Evolutionary conservation across 139 green algal genomes (phyloP), one percentile per base, ranked within the genome.

Genomic region (Dunaliella sp.): DNA sequence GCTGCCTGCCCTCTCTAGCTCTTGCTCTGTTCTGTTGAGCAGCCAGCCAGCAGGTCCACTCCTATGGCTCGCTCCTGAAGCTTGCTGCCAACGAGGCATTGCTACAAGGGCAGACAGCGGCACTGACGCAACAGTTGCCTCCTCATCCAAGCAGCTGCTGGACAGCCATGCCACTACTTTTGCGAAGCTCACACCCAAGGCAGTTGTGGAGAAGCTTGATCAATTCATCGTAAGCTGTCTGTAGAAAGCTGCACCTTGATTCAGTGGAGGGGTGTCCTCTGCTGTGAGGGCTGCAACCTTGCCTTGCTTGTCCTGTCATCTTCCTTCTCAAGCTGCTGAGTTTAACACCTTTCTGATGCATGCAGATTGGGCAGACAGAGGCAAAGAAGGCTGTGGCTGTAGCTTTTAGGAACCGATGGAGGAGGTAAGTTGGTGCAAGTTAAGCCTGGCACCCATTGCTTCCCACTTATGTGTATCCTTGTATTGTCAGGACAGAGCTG

Each of bases 321-420:
- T 65, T 26, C 76, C n/a, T 79, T n/a, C 3, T 37, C 24, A 38
- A 58, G 24, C n/a, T 1, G n/a, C 38, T 77, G 21, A 30, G 2
- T 12, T 59, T 76, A 24, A 30, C 74, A n/a, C 77, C 33, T 2
- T 26, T 30, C 32, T 58, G 31, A 26, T 2, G 33, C 38, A 1
- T 72, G 36, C 78, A 81, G 80, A 74, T 87, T 30, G 78, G 37
- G 35, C 84, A 92, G 81, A 85, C 80, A 3, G 95, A 96, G 0
- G 97, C 97, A 31, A 99, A 99, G 90, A 88, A 92, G 26, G 96
- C 97, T 0, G 95, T 99, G 16, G 97, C 97, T 37, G 95, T 99
- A 30, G 97, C 97, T 3, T 92, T 99, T 81, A 90, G 97, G 38
- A 98, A 97, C 88, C 91, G 97, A 2, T 99, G 97, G 97, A 92